Conservation (phyloP, 2,329 filamentous ascomycete species). For the Aspergillus uvarum region DNA sequence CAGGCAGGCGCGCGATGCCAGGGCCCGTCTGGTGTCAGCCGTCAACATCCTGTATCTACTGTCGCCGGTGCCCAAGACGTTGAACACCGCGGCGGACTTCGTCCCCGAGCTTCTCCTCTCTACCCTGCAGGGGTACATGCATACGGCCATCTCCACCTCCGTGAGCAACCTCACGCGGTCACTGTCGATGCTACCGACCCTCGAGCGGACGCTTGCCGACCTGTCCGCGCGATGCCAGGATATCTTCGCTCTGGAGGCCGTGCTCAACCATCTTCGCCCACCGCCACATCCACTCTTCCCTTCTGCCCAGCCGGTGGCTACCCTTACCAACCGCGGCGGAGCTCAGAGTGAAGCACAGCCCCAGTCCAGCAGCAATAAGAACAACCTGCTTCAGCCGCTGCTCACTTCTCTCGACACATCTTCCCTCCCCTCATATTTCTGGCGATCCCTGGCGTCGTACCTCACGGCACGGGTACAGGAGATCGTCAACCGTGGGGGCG, state of each 20-base stretch:
- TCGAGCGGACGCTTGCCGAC: constrained; percentile 80
- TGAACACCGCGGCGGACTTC: constrained; percentile 49
- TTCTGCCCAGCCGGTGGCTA: constrained; percentile 7
- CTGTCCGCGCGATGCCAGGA: constrained; percentile 85
- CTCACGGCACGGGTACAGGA: constrained; percentile 78
- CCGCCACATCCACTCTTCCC: constrained; percentile 67
- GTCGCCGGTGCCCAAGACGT: constrained; percentile 62
- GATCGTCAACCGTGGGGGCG: constrained; percentile 77
- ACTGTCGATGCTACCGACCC: constrained; percentile 73
- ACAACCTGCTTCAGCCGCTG: constrained; percentile 68
- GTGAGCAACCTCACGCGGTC: constrained; percentile 72
- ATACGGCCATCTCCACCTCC: constrained; percentile 75
- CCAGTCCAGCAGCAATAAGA: constrained; percentile 33
- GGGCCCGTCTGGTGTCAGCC: constrained; percentile 70
- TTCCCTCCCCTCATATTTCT: constrained; percentile 87
- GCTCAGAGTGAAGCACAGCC: constrained; percentile 31
- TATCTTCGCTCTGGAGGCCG: constrained; percentile 78
- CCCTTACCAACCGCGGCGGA: not conserved
- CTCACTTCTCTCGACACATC: constrained; percentile 80
- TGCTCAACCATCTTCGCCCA: constrained; percentile 68
- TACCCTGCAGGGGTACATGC: constrained; percentile 77
- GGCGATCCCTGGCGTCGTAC: constrained; percentile 80
- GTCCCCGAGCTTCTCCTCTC: constrained; percentile 71
- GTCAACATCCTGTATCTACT: constrained; percentile 76
- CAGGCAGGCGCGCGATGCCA: constrained; percentile 70